Percentiles rank a stretch among this genome's conserved stretches.
phyloP scores from a whole-genome alignment of 441 rosid genomes.

The Euphorbia schlechtendalii region DNA sequence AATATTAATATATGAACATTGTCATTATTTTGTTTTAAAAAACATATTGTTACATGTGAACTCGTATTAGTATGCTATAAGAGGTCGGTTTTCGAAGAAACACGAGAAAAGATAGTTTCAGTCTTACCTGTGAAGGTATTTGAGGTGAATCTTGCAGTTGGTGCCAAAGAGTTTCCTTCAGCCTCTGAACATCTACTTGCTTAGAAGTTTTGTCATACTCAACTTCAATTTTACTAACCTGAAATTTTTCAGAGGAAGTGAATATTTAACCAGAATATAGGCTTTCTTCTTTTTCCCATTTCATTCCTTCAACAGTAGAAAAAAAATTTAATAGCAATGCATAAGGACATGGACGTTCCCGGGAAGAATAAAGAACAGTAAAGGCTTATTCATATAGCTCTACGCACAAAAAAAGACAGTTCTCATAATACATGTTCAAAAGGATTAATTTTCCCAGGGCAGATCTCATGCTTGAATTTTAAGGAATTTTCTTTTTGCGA shows the following conservation, averaged over 20 bases:
- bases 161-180: constrained; percentile 74
- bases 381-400: too few relatives aligned
- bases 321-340: neutral
- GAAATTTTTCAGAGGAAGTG: constrained; percentile 10
- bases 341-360: neutral
- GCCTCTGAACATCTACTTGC: constrained; percentile 76
- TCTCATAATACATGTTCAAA: neutral
- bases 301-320: neutral
- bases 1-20: too few relatives aligned
- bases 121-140: constrained; percentile 16
- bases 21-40: too few relatives aligned
- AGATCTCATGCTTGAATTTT: too few relatives aligned
- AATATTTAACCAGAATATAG: neutral
- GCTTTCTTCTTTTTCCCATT: neutral
- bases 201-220: constrained; percentile 69
- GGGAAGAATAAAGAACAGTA: too few relatives aligned
- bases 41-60: too few relatives aligned
- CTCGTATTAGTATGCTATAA: too few relatives aligned
- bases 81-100: too few relatives aligned
- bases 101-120: too few relatives aligned
- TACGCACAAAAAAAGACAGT: neutral
- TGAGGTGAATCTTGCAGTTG: constrained; percentile 48
- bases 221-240: constrained; percentile 72
- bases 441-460: too few relatives aligned
- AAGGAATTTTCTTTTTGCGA: neutral